Evolutionary conservation across 495 filamentous ascomycete genomes (phyloP), one percentile per base, ranked within the genome.

Genomic region (Penicillium psychrofluorescens): DNA sequence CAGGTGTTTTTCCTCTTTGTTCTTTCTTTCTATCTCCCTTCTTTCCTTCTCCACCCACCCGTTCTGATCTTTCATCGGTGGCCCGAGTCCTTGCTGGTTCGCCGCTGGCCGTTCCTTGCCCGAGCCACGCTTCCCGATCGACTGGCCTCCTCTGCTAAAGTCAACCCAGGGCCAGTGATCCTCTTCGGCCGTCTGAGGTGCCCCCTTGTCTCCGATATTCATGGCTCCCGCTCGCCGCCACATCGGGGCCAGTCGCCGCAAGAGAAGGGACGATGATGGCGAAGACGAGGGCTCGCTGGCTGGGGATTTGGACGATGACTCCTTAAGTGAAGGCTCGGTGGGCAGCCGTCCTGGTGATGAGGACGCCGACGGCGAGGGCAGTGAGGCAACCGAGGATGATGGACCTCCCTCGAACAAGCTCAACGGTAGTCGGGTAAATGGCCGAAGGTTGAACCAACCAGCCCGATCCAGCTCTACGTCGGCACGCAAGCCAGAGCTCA

Each of bases 281-380:
- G 74, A 76, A 52, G 86, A 88, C 44, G 84, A 82, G 48, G 79
- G 78, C 43, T 78, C 74, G 36, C 70, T 84, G 42, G 74, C 69
- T 44, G 78, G 79, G 39, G 84, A 85, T 29, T 52, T 85, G 15
- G 85, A 86, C 32, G 86, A 95, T 55, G 87, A 91, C 64, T 90
- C 86, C 27, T 58, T 90, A 63, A 91, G 84, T 58, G 88, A 92
- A 55, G 84, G 79, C 30, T 90, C 88, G 27, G 72, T 80, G 48
- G 74, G 75, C 39, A 90, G 78, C 58, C 86, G 89, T 45, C 82
- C 83, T 28, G 83, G 85, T 36, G 84, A 88, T 46, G 78, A 78
- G 44, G 85, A 85, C 57, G 86, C 84, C 47, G 85, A 89, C 60
- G 75, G 64, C 15, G 78, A 82, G 51, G 76, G 74, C 38, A 90